Evolutionary conservation across 2,329 filamentous ascomycete genomes (phyloP), one percentile per base, ranked within the genome.

Genomic region (Talaromyces sp.): DNA sequence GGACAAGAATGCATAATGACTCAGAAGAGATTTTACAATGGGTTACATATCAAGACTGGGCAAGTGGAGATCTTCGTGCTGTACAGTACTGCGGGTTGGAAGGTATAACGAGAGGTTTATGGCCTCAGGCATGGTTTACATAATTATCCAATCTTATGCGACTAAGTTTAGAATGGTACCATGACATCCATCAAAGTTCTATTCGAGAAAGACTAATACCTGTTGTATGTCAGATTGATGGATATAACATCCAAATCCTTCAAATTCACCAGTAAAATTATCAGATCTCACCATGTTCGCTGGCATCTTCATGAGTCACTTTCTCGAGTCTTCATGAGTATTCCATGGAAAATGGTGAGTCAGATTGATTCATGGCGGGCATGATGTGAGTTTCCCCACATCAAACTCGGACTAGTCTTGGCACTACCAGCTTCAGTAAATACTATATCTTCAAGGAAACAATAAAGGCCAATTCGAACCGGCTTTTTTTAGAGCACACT

Each of bases 281-380:
- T 37, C n/a, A 27, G 7, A 17, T 29, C 5, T n/a, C 1, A 36
- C 14, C 10, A 13, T 2, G 14, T 11, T 45, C 16, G 2, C n/a
- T n/a, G 4, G 13, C 5, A 27, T n/a, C n/a, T 37, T 19, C 8
- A n/a, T 47, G 45, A 47, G 22, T 40, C 45, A 46, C 30, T 16
- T 36, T 44, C 41, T 44, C 6, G 9, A 30, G 8, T 44, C n/a
- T 32, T 44, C 27, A 33, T 22, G 27, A 44, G 41, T 44, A 33
- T 43, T 42, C 37, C 45, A 41, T 35, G 19, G 16, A 16, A 32
- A 43, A 30, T 36, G 32, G 40, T 60, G 57, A 60, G 52, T 60
- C 57, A 60, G 53, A 50, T 56, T 58, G 57, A 54, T 52, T 58
- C 57, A 58, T 33, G 22, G 42, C 30, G 42, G 42, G 32, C 29